phyloP scores from a whole-genome alignment of 768 basidiomycete species.

The Exsudoporus frostii region DNA sequence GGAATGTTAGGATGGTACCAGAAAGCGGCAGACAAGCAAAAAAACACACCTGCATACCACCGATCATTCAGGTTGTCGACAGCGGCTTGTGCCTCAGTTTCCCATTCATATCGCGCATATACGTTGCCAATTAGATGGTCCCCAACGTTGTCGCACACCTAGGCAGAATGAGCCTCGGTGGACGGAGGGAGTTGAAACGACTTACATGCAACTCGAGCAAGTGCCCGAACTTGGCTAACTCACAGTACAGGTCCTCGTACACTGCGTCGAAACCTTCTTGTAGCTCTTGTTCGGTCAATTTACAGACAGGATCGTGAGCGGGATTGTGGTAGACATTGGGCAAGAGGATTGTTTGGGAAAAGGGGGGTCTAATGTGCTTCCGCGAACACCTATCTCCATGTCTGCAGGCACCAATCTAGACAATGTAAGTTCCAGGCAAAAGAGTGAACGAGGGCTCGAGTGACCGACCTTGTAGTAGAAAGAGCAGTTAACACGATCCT shows the following conservation, averaged over 20 bases:
- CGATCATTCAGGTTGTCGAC: constrained; percentile 92
- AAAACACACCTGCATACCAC: constrained; percentile 87
- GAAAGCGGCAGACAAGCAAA: background rate
- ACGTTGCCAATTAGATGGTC: constrained; percentile 98
- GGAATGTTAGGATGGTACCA: background rate
- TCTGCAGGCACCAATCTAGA: constrained; percentile 93
- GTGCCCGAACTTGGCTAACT: constrained; percentile 92
- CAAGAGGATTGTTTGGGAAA: constrained; percentile 93
- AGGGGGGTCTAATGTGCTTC: constrained; percentile 97
- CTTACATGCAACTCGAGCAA: constrained; percentile 91
- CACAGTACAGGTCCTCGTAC: constrained; percentile 95
- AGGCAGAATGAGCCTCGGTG: background rate
- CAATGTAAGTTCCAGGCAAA: constrained; percentile 4
- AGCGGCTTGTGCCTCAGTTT: constrained; percentile 92
- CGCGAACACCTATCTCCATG: constrained; percentile 98
- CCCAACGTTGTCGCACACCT: constrained; percentile 99
- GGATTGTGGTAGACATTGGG: constrained; percentile 99
- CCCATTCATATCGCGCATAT: constrained; percentile 98
- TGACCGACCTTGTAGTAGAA: constrained; percentile 90
- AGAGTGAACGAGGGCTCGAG: background rate
- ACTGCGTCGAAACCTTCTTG: constrained; percentile 92
- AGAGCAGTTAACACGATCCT: constrained; percentile 96
- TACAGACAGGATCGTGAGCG: constrained; percentile 87
- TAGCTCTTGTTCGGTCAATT: constrained; percentile 80
- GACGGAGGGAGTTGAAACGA: constrained; percentile 6